Evolutionary conservation across 208 protist genomes (phyloP), one percentile per base, ranked within the genome.

Genomic region (Porcisia deanei): DNA sequence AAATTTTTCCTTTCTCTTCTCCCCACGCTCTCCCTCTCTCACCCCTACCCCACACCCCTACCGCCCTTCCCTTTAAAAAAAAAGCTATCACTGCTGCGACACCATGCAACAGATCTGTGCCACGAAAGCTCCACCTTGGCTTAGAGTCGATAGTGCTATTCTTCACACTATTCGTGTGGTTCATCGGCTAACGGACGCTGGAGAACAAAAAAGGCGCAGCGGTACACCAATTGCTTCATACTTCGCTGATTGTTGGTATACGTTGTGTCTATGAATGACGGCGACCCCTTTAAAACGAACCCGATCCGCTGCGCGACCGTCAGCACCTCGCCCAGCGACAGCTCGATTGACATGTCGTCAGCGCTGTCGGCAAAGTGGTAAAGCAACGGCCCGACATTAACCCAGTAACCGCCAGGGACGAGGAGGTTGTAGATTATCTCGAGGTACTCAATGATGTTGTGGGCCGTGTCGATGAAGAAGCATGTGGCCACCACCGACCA

Each of bases 381-480:
- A 34, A 99, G 79, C 60, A 99, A 89, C 5, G 98, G 98, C 0
- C 98, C 97, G 49, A 98, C 77, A 79, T 99, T 99, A 54, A 99
- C 90, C 97, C 97, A 99, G 68, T 95, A 91, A n/a, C 97, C 98
- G 3, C 97, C 98, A 2, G 93, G 90, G 18, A 90, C 81, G 34
- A 99, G 90, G 39, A 98, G 81, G 49, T 95, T 81, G 79, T 94
- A 92, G 67, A 99, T 98, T 66, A 90, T 96, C 73, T 98, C 88
- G 37, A 99, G 76, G 77, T 99, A 99, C 74, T 98, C 94, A 70
- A 99, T 88, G 69, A 99, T 94, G 81, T 99, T 99, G 80, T 98
- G 94, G 5, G 98, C 98, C 4, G 98, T 99, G 86, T 99, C 98
- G 75, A 99, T 93, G 78, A 99, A 99, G 83, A 99, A 99, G 76